Evolutionary conservation across 2,329 filamentous ascomycete species (phyloP).

Genomic region (Coniochaeta ligniaria): DNA sequence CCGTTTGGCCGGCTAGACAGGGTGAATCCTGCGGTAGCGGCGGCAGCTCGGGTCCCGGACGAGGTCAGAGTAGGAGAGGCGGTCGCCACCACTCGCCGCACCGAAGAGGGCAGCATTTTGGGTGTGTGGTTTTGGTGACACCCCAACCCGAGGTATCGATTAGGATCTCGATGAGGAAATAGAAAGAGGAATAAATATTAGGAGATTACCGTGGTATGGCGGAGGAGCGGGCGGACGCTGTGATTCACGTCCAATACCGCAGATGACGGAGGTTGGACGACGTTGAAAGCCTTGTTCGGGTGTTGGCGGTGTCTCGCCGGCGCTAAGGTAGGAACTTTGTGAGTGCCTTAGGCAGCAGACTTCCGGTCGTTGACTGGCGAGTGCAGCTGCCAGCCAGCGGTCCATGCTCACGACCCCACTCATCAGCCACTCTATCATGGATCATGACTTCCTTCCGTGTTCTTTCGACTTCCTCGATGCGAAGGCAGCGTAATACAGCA

Average conservation of each 20-base stretch:
- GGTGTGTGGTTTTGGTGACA: constrained; percentile 4
- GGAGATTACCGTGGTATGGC: background rate
- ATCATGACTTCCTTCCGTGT: background rate
- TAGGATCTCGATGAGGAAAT: background rate
- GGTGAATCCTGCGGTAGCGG: constrained; percentile 19
- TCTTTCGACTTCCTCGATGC: background rate
- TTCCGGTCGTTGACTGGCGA: too few species aligned
- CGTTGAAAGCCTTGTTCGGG: constrained; percentile 4
- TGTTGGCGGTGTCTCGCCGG: constrained; percentile 3
- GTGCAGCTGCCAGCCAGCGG: background rate
- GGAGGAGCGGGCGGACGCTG: background rate
- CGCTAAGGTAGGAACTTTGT: constrained; percentile 1
- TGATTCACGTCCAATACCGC: background rate
- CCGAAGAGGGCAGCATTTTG: constrained; percentile 47
- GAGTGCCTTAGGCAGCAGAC: background rate
- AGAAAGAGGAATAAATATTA: background rate
- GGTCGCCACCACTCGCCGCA: constrained; percentile 45
- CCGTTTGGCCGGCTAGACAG: constrained; percentile 27
- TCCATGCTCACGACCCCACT: background rate
- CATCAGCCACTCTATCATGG: too few species aligned
- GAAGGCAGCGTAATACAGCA: background rate
- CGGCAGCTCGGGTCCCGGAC: constrained; percentile 30
- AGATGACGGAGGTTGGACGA: background rate
- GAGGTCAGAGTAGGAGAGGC: constrained; percentile 35
- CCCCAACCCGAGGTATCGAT: background rate